Conservation (phyloP, 495 filamentous ascomycete species). For the Daldinia grandis region DNA sequence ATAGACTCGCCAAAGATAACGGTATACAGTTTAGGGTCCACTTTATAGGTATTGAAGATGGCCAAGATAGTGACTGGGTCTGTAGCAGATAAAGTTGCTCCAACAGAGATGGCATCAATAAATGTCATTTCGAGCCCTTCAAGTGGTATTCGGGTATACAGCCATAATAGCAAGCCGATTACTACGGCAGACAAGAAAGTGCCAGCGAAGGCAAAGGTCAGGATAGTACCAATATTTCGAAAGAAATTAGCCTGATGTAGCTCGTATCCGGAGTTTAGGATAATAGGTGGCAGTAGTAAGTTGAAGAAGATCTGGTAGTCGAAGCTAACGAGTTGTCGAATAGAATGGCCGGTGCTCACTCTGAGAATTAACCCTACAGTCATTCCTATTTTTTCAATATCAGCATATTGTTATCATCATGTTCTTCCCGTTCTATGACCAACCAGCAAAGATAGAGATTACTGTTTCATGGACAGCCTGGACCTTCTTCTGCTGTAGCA, state of each 20-base stretch:
- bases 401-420: slow-evolving; percentile 2
- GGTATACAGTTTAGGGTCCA: slow-evolving; percentile 97
- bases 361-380: slow-evolving; percentile 90
- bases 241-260: slow-evolving; percentile 98
- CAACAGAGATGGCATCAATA: slow-evolving; percentile 94
- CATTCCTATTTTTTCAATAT: slow-evolving; percentile 73
- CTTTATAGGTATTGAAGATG: slow-evolving; percentile 99
- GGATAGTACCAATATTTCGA: slow-evolving; percentile 94
- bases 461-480: slow-evolving; percentile 98
- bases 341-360: slow-evolving; percentile 76
- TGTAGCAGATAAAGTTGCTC: slow-evolving; percentile 93
- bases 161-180: slow-evolving; percentile 82
- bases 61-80: slow-evolving; percentile 97
- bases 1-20: slow-evolving; percentile 99
- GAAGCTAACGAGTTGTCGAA: slow-evolving; percentile 90
- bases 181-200: slow-evolving; percentile 97
- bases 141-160: slow-evolving; percentile 87
- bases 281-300: slow-evolving; percentile 94
- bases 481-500: slow-evolving; percentile 91
- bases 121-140: slow-evolving; percentile 86
- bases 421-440: slow-evolving; percentile 34
- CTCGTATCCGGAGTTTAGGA: slow-evolving; percentile 96
- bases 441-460: slow-evolving; percentile 96
- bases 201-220: slow-evolving; percentile 98
- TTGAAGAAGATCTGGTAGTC: slow-evolving; percentile 99